Conservation (phyloP, 2,329 filamentous ascomycete species). For the Orbilia brochopaga region DNA sequence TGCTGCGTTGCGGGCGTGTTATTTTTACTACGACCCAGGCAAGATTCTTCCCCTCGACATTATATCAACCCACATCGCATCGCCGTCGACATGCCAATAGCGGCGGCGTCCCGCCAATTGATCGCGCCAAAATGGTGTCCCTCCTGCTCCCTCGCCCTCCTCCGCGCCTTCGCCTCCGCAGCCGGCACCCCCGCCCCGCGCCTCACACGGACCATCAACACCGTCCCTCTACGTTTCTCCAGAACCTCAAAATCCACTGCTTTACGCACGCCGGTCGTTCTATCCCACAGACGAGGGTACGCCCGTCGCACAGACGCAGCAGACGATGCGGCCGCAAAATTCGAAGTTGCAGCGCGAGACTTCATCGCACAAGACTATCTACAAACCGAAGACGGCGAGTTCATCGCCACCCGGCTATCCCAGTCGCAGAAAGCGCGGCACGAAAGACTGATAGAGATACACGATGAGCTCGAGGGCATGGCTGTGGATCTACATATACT, state of each 20-base stretch:
- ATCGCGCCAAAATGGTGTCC: constrained; percentile 38
- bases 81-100: constrained; percentile 18
- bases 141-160: constrained; percentile 33
- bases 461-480: neutral
- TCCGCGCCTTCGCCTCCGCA: constrained; percentile 38
- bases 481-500: neutral
- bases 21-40: constrained; percentile 24
- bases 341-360: no score
- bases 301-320: no score
- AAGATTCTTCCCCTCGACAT: neutral
- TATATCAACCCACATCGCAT: neutral
- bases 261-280: neutral
- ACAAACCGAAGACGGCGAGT: neutral
- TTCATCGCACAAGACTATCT: neutral
- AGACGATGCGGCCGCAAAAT: no score
- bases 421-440: neutral
- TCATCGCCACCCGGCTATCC: neutral
- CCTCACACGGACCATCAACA: constrained; percentile 11
- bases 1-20: constrained; percentile 37
- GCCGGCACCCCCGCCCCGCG: constrained; percentile 18
- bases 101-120: constrained; percentile 31
- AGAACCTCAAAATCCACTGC: neutral
- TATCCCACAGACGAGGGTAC: no score
- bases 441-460: neutral
- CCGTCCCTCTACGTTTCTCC: neutral